These are phyloP conservation scores for Dendrothele bispora DNA, from an alignment of 768 basidiomycete genomes.

Conservation along the genomic window DNA sequence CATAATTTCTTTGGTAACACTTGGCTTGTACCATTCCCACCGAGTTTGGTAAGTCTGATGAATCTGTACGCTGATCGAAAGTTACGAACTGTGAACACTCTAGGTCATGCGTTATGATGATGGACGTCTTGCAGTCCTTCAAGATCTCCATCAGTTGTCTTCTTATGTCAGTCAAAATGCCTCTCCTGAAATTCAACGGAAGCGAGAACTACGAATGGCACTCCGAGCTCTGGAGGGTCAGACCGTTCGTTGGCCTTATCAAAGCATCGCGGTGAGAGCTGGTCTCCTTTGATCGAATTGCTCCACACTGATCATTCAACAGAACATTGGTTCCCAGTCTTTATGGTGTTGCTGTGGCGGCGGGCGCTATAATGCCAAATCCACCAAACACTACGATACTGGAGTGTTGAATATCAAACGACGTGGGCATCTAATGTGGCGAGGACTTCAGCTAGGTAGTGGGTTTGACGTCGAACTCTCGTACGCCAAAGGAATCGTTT, in stretches of 20 bases:
- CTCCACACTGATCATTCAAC: too few species aligned
- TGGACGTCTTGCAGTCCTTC: slow-evolving; percentile 49
- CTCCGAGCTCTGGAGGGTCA: slow-evolving; percentile 67
- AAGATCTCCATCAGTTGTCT: slow-evolving; percentile 50
- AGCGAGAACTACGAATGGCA: slow-evolving; percentile 59
- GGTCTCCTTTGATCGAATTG: not conserved
- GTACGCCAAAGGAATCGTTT: slow-evolving; percentile 51
- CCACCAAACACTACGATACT: slow-evolving; percentile 42
- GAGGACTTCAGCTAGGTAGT: slow-evolving; percentile 58
- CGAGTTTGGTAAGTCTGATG: slow-evolving; percentile 50
- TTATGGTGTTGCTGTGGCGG: slow-evolving; percentile 46
- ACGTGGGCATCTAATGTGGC: slow-evolving; percentile 51
- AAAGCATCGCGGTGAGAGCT: slow-evolving; percentile 48
- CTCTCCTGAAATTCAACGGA: slow-evolving; percentile 41
- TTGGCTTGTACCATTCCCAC: slow-evolving; percentile 82
- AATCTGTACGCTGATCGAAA: too few species aligned
- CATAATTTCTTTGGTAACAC: slow-evolving; percentile 69
- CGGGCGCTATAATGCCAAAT: slow-evolving; percentile 51
- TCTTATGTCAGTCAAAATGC: slow-evolving; percentile 65
- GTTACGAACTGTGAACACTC: slow-evolving; percentile 1
- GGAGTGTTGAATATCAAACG: slow-evolving; percentile 53
- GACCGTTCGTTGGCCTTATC: slow-evolving; percentile 63
- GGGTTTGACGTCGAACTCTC: slow-evolving; percentile 64
- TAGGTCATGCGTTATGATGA: slow-evolving; percentile 69
- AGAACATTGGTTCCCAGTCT: slow-evolving; percentile 50